Base-by-base conservation (phyloP, 108 stramenopile species). In the Nitzschia putrida region DNA sequence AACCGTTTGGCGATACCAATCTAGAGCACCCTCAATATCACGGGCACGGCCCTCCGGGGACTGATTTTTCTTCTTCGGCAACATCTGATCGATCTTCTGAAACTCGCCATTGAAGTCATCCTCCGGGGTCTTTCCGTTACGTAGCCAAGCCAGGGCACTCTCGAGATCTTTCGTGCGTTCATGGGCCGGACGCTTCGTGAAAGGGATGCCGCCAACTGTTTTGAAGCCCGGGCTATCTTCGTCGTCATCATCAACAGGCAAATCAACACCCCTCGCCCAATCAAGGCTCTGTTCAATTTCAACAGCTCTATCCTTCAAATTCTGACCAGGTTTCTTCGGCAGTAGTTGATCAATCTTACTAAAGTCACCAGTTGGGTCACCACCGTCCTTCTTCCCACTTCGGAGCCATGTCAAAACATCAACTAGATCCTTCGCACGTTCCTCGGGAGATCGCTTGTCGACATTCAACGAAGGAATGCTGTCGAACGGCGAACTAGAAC, bases 321-420 rank as follows among this genome's bases (percentile, higher is more conserved):
- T 63, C 51, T 61, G 71, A 3, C 64, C 50, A 26, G 34, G 34
- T 26, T 55, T 67, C 39, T 37, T 24, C 7, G 66, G 66, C 8
- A 67, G 38, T n/a, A 67, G 18, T 21, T 53, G 60, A 26, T 64
- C 72, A 50, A 73, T 57, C 43, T 57, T 43, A 43, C 59, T 45
- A 60, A 74, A 74, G 22, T 75, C 74, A 29, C 72, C 72, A 37
- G 43, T 64, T 53, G 41, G 40, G 20, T 78, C 77, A 55, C 14
- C 66, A 37, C 9, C 2, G 18, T 67, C 59, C 16, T 43, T 64
- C 77, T 72, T 61, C 8, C 71, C 71, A 53, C 22, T 53, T 29
- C 71, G 68, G 14, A 76, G 29, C 76, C 76, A 76, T 38, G 16
- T 58, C 47, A 76, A 41, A 39, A 69, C 43, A 13, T 69, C 22